Evolutionary conservation across 352 stramenopile genomes (phyloP), one percentile per base, ranked within the genome.

Genomic region (Poterioochromonas sp.): DNA sequence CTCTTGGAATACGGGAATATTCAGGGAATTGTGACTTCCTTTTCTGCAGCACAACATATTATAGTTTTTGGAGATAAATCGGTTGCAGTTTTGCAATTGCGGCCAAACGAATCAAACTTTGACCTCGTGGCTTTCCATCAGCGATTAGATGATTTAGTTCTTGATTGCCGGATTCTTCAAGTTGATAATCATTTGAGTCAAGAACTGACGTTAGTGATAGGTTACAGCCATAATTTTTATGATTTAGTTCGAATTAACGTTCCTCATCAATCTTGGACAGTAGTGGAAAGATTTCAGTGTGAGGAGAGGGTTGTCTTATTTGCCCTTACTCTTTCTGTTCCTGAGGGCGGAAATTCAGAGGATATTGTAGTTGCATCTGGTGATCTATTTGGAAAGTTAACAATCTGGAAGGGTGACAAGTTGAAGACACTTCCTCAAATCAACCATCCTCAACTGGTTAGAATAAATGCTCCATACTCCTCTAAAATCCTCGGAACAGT

Each of bases 371-470:
- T 79, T 41, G 79, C 77, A 53, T 82, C 79, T 41, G 82, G 82
- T 11, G 83, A 79, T 43, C 79, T 83, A 34, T 85, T 83, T 79
- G 78, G 77, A 43, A 80, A 83, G 69, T 77, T 85, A 73, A 34
- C 81, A 18, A 70, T 85, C 26, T 83, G 80, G 82, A 54, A 77
- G 37, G 78, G 37, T 40, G 80, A 20, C 78, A 80, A 58, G 60
- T 18, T 65, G 68, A 73, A 73, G 68, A 69, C 76, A 40, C 26
- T 73, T 76, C 49, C 70, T 65, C 79, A 86, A 0, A 5, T 51
- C 5, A 20, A 18, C 5, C 18, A 51, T 18, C 43, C 5, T 51
- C 18, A 51, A 20, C 18, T 51, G 18, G 5, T 18, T 5, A 5
- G 29, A 32, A 8, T 22, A 62, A 12, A 62, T 22, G 29, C 26